Evolutionary conservation across 2,329 filamentous ascomycete species (phyloP), one percentile per base, ranked within the genome.

Genomic region (Colletotrichum cuscutae): DNA sequence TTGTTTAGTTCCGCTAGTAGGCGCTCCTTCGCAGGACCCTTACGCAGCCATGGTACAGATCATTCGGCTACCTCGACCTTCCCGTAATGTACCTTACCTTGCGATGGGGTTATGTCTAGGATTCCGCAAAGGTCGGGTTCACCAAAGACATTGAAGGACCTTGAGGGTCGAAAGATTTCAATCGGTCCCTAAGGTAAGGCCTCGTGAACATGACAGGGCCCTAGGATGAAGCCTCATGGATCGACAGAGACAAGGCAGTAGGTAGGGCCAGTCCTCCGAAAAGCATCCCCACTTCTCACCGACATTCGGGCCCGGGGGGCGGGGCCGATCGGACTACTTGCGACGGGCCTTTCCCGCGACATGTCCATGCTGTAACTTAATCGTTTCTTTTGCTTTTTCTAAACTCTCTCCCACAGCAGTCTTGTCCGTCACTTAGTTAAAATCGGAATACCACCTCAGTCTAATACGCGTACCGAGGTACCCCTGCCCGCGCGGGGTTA

Each of bases 401-500:
- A 6, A 11, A 5, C 32, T 32, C 26, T 19, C 26, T 42, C 13
- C 15, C 37, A 42, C 15, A 19, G 6, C 13, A 19, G 5, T 49
- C 42, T 49, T 11, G 9, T n/a, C 19, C 19, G 3, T 7, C 42
- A n/a, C 15, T 5, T 12, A 24, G 3, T 8, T 57, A 4, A 53
- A 7, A 52, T 42, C 11, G 28, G 26, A 15, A 53, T 59, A 6
- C 28, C 1, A 42, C 67, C 37, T 53, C 42, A 62, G 5, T 37
- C 5, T 46, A 35, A 42, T 9, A 49, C 54, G 26, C n/a, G 30
- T 32, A 59, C 63, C 54, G 46, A 65, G 30, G 46, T 28, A 66
- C 19, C 62, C 62, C n/a, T 65, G 66, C n/a, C 62, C 32, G 32
- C 30, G 19, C 61, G 54, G 62, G 67, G 67, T 60, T 56, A 35